Evolutionary conservation across 2,329 filamentous ascomycete genomes (phyloP).

Genomic region (Pyrenophora graminea): DNA sequence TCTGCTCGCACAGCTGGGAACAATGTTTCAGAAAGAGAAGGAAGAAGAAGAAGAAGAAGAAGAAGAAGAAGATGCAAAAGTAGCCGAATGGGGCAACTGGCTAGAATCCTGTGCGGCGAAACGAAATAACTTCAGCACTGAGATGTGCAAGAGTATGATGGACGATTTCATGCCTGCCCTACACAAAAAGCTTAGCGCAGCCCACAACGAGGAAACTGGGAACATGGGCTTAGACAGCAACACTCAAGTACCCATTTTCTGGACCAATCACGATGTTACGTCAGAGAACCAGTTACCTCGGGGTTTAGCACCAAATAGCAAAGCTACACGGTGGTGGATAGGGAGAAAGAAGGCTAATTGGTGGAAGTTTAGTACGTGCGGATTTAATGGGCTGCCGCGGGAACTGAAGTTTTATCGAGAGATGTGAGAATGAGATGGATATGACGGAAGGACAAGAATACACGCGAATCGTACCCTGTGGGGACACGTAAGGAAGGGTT

Average conservation of each 20-base stretch:
- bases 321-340: conserved; percentile 67
- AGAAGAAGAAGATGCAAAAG: conserved; percentile 61
- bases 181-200: conserved; percentile 35
- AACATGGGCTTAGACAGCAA: conserved; percentile 16
- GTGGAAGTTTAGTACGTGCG: conserved; percentile 27
- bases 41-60: conserved; percentile 67
- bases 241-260: conserved; percentile 15
- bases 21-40: conserved; percentile 54
- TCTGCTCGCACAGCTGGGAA: conserved; percentile 57
- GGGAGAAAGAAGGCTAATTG: conserved; percentile 56
- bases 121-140: conserved; percentile 20
- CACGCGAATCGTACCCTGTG: neutral
- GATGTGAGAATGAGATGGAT: too few species aligned
- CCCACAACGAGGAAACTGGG: conserved; percentile 4
- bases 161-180: conserved; percentile 35
- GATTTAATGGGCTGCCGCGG: conserved; percentile 20
- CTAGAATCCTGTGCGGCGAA: conserved; percentile 47
- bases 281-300: conserved; percentile 23
- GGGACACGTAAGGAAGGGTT: too few species aligned
- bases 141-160: conserved; percentile 30
- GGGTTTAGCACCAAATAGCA: conserved; percentile 63
- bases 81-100: conserved; percentile 59
- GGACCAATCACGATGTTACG: conserved; percentile 21
- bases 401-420: conserved; percentile 8
- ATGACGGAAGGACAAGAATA: neutral